Conservation (phyloP, 179 eudicot species). For the Silene noctiflora region DNA sequence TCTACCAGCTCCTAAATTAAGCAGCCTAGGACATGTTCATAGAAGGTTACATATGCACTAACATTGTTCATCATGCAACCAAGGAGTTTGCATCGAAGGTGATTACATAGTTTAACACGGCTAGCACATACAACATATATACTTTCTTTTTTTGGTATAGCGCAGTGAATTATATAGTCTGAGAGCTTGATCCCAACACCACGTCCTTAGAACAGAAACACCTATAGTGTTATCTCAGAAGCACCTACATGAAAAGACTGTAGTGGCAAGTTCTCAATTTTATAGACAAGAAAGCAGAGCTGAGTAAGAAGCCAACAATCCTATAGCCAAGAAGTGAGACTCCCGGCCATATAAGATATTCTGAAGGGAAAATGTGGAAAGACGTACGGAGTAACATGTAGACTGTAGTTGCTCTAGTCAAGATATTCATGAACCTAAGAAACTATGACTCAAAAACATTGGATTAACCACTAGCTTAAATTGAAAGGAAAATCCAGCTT, state of each 20-base stretch:
- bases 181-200: background rate
- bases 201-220: background rate
- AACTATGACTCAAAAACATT: constrained; percentile 2
- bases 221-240: background rate
- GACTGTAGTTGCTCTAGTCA: background rate
- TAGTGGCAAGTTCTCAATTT: background rate
- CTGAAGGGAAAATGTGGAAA: background rate
- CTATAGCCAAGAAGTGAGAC: background rate
- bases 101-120: background rate
- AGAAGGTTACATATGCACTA: too few species aligned
- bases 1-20: background rate
- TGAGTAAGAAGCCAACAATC: background rate
- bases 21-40: background rate
- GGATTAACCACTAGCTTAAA: background rate
- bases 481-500: background rate
- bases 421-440: background rate
- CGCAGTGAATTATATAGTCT: too few species aligned
- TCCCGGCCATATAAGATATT: background rate
- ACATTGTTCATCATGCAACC: background rate
- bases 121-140: too few species aligned
- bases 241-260: background rate
- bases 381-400: background rate
- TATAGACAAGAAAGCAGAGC: constrained; percentile 1
- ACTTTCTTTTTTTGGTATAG: too few species aligned
- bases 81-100: background rate